Percentiles rank a stretch among this genome's conserved stretches.
phyloP scores from a whole-genome alignment of 805 yeast species.

The Ogataea dorogensis region DNA sequence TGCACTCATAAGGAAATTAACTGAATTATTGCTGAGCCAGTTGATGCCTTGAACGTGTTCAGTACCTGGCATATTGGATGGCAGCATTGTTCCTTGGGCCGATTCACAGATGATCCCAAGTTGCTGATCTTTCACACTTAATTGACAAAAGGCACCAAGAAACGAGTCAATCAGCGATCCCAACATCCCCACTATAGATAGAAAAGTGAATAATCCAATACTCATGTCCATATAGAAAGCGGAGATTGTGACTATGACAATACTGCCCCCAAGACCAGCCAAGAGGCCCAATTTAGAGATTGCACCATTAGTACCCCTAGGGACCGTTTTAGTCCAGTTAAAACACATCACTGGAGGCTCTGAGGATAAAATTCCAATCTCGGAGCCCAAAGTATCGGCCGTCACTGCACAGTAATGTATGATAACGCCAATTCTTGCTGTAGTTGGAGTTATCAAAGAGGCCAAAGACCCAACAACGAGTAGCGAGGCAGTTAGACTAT shows the following conservation, averaged over 20 bases:
- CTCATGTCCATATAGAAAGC: background rate
- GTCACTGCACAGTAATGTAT: slow-evolving; percentile 14
- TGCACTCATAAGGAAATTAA: too few species aligned
- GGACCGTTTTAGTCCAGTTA: slow-evolving; percentile 12
- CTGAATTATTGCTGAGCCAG: background rate
- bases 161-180: slow-evolving; percentile 18
- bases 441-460: too few species aligned
- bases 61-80: background rate
- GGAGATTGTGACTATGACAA: slow-evolving; percentile 6
- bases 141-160: slow-evolving; percentile 14
- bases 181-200: slow-evolving; percentile 10
- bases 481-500: too few species aligned
- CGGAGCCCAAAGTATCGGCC: slow-evolving; percentile 16
- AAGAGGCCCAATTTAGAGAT: slow-evolving; percentile 11
- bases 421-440: too few species aligned
- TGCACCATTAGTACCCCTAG: slow-evolving; percentile 19
- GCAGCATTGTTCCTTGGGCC: background rate
- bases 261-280: slow-evolving; percentile 13
- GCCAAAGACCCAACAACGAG: too few species aligned
- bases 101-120: too few species aligned
- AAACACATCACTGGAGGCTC: slow-evolving; percentile 6
- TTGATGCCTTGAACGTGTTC: background rate
- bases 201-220: slow-evolving; percentile 2
- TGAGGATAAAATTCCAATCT: slow-evolving; percentile 14
- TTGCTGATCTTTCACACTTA: slow-evolving; percentile 5